Base-by-base conservation (phyloP, 106 monocot genomes). In the Acorus gramineus region DNA sequence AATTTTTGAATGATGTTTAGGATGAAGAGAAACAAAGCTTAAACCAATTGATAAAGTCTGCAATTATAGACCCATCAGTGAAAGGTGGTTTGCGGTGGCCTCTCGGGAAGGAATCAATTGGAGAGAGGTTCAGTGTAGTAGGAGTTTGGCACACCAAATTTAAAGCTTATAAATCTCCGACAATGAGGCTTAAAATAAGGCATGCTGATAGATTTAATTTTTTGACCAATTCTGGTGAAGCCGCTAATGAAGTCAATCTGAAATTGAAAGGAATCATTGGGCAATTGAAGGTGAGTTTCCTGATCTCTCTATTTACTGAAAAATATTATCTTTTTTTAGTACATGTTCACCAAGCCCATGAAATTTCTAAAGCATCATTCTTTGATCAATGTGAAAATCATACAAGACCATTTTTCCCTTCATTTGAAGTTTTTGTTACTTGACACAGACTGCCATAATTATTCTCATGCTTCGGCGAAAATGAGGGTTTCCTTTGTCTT, bases 11-110 rank as follows among this genome's bases (percentile, higher is more conserved):
- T 28, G 28, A 28, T 28, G 28, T 77, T 8, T 76, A 90, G 86
- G 78, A 72, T 66, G 77, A 78, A 49, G 78, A 78, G 10, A 71
- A 67, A 60, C 60, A 77, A 49, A 64, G 65, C 62, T 50, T 90
- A 63, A 66, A 71, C 51, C 63, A 73, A 65, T 65, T 90, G 46
- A 61, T 86, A 56, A 65, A 67, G 47, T 74, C 80, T 55, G 86
- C 90, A 42, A 51, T 86, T 64, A 61, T 83, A 44, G 86, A 90
- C 59, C 59, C 72, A 42, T 73, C 78, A 28, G 81, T 83, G 14
- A 86, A 90, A 62, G 90, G 90, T 8, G 86, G 90, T 2, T 56
- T 90, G 56, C 80, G 80, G 66, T 90, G 90, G 90, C 73, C 83
- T 59, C 50, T 90, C 8, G 86, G 90, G 8, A 74, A 78, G 67